These are phyloP conservation scores for Alternaria sp. DNA, from an alignment of 2,329 filamentous ascomycete species.

Conservation along the genomic window DNA sequence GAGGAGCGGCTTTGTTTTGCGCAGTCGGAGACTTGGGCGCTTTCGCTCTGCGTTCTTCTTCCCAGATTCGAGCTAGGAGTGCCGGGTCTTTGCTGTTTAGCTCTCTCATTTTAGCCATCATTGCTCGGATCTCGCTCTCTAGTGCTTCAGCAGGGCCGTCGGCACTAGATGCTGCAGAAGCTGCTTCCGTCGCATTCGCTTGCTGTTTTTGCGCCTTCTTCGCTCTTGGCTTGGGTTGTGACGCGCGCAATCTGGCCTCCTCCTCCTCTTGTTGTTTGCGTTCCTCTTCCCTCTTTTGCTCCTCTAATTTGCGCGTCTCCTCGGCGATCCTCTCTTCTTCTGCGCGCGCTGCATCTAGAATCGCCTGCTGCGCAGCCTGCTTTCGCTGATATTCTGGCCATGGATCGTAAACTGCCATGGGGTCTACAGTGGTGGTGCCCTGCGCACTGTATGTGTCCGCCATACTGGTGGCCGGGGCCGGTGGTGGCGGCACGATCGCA, in stretches of 20 bases:
- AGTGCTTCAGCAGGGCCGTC: slow-evolving; percentile 43
- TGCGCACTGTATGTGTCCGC: slow-evolving; percentile 28
- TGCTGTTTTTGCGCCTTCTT: slow-evolving; percentile 37
- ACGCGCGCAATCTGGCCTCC: slow-evolving; percentile 22
- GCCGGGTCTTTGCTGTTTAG: slow-evolving; percentile 62
- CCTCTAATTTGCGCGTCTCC: slow-evolving; percentile 35
- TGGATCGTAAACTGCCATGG: slow-evolving; percentile 61
- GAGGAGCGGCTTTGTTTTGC: slow-evolving; percentile 30
- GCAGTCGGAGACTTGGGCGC: slow-evolving; percentile 30
- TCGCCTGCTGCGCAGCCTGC: slow-evolving; percentile 42
- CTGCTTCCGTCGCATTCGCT: slow-evolving; percentile 11
- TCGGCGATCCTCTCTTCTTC: slow-evolving; percentile 41
- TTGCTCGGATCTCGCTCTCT: slow-evolving; percentile 59
- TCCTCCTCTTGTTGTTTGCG: slow-evolving; percentile 29
- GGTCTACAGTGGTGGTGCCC: slow-evolving; percentile 57
- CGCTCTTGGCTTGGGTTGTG: slow-evolving; percentile 25
- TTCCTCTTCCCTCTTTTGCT: slow-evolving; percentile 33
- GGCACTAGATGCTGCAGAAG: background rate
- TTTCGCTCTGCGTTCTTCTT: slow-evolving; percentile 57
- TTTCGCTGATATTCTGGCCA: slow-evolving; percentile 57
- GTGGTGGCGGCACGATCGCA: slow-evolving; percentile 20
- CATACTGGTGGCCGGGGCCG: slow-evolving; percentile 21
- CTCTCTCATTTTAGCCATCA: slow-evolving; percentile 65
- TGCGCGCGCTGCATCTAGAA: slow-evolving; percentile 42
- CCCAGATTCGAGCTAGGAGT: slow-evolving; percentile 63